phyloP scores from a whole-genome alignment of 345 rosid species.

The Salix koriyanagi region DNA sequence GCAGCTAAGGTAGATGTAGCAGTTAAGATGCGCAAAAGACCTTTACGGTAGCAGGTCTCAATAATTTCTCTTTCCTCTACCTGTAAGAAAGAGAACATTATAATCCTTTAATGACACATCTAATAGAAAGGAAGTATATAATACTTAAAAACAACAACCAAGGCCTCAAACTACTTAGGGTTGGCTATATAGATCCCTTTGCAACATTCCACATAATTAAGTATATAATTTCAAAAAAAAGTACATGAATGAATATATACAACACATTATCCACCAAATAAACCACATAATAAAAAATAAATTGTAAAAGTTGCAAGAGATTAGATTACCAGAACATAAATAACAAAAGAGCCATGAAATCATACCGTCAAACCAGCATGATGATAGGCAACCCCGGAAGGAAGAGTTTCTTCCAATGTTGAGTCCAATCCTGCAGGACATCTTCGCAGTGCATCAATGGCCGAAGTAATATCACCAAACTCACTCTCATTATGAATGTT shows the following conservation, averaged over 20 bases:
- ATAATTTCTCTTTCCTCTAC: constrained; percentile 96
- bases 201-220: no score
- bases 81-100: constrained; percentile 37
- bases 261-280: no score
- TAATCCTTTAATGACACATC: neutral
- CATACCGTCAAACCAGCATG: constrained; percentile 99
- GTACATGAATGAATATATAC: no score
- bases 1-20: constrained; percentile 99
- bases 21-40: constrained; percentile 83
- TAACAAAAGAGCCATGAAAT: constrained; percentile 18
- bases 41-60: constrained; percentile 86
- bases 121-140: neutral
- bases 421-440: constrained; percentile 93
- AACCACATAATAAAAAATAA: constrained; percentile 4
- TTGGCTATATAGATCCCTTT: no score
- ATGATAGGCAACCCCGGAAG: constrained; percentile 94
- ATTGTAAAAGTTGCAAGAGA: neutral
- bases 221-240: no score
- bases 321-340: neutral
- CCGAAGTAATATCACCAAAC: constrained; percentile 61
- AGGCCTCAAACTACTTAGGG: no score
- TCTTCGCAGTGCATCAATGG: constrained; percentile 69
- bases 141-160: neutral
- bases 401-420: constrained; percentile 80
- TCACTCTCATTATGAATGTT: constrained; percentile 44